These are phyloP conservation scores for Zea mays DNA, from an alignment of 176 grass and related monocot genomes.

Conservation along the genomic window Zm-B73-REFERENCE-NAM-5.0 NC_050096.1:183422501-183423000, in stretches of 20 bases:
- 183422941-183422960: conserved; percentile 30
- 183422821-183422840: background rate
- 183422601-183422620: background rate
- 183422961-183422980: conserved; percentile 99
- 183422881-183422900: background rate
- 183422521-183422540: background rate
- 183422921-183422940: background rate
- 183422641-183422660: background rate
- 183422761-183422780: background rate
- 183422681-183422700: background rate
- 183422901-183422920: background rate
- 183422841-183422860: background rate
- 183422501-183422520: conserved; percentile 1
- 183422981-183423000: conserved; percentile 81
- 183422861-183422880: background rate
- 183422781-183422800: background rate
- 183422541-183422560: background rate
- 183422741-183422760: background rate
- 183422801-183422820: background rate
- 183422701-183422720: background rate
- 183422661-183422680: background rate
- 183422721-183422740: background rate
- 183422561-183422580: background rate
- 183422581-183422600: background rate
- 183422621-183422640: background rate